These are phyloP conservation scores for Phytomonas serpens DNA, from an alignment of 208 protist species.

Conservation along the genomic window DNA sequence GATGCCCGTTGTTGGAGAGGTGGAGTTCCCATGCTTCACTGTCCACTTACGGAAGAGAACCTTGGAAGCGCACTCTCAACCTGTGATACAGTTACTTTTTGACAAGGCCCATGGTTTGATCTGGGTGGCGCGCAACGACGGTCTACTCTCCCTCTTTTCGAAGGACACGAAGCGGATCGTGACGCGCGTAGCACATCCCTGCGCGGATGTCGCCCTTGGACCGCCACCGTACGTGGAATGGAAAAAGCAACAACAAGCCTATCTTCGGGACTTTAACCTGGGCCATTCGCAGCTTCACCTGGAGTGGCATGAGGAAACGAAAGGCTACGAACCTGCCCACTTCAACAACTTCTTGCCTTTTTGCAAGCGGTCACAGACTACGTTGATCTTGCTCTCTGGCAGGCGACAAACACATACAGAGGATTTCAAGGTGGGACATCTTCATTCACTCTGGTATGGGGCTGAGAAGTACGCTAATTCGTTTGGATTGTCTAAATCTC, in stretches of 20 bases:
- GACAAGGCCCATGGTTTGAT: constrained; percentile 39
- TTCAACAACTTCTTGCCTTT: constrained; percentile 49
- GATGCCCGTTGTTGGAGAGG: constrained; percentile 17
- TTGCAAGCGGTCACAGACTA: constrained; percentile 19
- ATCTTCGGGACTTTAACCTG: neutral
- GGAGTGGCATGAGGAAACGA: constrained; percentile 54
- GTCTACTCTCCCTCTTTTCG: constrained; percentile 59
- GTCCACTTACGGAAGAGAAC: constrained; percentile 39
- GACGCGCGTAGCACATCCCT: constrained; percentile 61
- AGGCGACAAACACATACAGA: neutral
- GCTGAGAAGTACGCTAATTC: neutral
- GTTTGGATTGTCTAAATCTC: neutral
- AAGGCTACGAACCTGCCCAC: constrained; percentile 32
- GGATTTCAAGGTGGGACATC: neutral
- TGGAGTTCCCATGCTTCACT: constrained; percentile 29
- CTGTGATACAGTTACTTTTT: constrained; percentile 54
- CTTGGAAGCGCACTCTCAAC: constrained; percentile 70
- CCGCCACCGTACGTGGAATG: constrained; percentile 37
- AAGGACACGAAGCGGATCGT: constrained; percentile 56
- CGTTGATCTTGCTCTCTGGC: constrained; percentile 21
- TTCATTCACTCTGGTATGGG: neutral
- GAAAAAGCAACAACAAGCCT: constrained; percentile 25
- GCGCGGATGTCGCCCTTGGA: constrained; percentile 37
- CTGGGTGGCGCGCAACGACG: constrained; percentile 75
- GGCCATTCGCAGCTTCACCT: constrained; percentile 12